Evolutionary conservation across 768 basidiomycete species (phyloP).

Genomic region (Pulveroboletus sp.): DNA sequence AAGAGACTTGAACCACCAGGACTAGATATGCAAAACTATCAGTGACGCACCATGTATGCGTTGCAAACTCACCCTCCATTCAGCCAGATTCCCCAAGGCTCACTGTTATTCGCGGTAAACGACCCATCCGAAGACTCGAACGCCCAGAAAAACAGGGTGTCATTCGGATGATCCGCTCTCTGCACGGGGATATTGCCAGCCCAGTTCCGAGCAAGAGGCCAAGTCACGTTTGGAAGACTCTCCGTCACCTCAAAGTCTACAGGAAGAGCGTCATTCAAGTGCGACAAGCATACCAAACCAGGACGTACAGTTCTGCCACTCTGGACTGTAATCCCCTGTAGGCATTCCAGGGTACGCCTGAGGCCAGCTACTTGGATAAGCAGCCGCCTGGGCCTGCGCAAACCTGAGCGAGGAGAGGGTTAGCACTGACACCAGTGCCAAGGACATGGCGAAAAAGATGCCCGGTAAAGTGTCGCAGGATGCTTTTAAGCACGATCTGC

Average conservation of each 20-base stretch:
- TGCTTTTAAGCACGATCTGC: not conserved
- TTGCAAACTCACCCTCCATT: conserved; percentile 56
- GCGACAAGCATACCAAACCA: no score
- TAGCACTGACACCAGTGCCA: no score
- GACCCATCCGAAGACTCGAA: conserved; percentile 58
- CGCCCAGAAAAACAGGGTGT: conserved; percentile 66
- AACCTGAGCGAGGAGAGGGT: not conserved
- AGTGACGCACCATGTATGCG: not conserved
- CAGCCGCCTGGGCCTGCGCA: conserved; percentile 5
- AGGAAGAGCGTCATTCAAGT: not conserved
- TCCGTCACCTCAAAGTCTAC: conserved; percentile 59
- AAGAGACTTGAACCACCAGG: conserved; percentile 68
- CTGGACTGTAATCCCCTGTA: conserved; percentile 46
- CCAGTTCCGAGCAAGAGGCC: conserved; percentile 45
- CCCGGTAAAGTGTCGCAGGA: not conserved
- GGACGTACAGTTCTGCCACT: conserved; percentile 59
- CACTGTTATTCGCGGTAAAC: conserved; percentile 39
- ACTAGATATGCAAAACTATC: conserved; percentile 28
- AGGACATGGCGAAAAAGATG: not conserved
- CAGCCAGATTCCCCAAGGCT: conserved; percentile 73
- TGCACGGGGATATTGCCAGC: conserved; percentile 68
- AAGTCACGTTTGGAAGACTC: conserved; percentile 57
- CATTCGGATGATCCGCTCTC: conserved; percentile 55
- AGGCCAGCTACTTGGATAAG: conserved; percentile 25
- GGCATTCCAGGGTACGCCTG: conserved; percentile 43